Base-by-base conservation (phyloP, 306 rosid genomes). In the Biancaea sappan region DNA sequence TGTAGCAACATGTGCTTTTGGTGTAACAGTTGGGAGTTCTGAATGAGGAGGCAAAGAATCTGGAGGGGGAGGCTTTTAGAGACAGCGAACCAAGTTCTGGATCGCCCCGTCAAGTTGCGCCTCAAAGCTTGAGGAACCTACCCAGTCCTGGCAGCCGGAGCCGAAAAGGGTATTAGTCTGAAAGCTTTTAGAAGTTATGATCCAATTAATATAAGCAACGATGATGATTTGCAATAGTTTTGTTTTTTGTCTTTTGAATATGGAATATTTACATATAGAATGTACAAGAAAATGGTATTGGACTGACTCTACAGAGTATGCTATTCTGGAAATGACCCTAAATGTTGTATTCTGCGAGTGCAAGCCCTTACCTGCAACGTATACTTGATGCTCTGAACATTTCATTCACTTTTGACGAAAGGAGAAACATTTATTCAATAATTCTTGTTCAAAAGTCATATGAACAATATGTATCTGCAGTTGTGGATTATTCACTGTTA, bases 101-200 rank as follows among this genome's bases (percentile, higher is more conserved):
- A 79, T 86, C 99, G 64, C 85, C 96, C 61, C 97, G 82, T 34
- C 92, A 79, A 80, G 86, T 71, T 75, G 44, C 84, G 5, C 65
- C 89, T 44, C 89, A 28, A 9, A 28, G 31, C 81, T 7, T n/a
- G n/a, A 87, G 83, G 75, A 57, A 25, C 46, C 68, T 73, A 61
- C 80, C 81, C 44, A 86, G 93, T 84, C 67, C 98, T 64, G 63
- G 88, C 61, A 78, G 92, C 85, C 77, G 93, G 54, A 95, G 91
- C 87, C 82, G 88, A 63, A 90, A 77, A 79, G 99, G 94, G 26
- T 75, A 76, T 19, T 82, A 77, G 73, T 34, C 8, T 46, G 66
- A 72, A 69, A 70, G 57, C 41, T 15, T 22, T 24, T 34, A 60
- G 74, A 53, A 79, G 58, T 60, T 62, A 60, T 75, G 69, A 77